phyloP scores from a whole-genome alignment of 148 eudicot genomes.

The Amaranthus hypochondriacus region DNA sequence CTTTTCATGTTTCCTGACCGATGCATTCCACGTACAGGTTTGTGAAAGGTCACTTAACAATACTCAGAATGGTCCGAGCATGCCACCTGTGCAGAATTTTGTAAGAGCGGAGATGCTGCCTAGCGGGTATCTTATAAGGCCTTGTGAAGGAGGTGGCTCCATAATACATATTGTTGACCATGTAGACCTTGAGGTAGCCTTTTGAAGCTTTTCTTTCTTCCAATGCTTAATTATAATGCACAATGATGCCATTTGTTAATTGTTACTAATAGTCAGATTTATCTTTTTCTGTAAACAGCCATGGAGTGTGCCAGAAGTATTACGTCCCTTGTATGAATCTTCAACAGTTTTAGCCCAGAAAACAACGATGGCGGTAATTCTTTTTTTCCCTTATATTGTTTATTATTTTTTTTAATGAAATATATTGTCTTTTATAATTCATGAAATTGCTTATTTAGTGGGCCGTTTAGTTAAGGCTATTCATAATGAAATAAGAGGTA shows the following conservation, averaged over 20 bases:
- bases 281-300: slow-evolving; percentile 34
- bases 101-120: slow-evolving; percentile 77
- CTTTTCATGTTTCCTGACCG: not conserved
- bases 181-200: slow-evolving; percentile 64
- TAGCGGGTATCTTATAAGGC: slow-evolving; percentile 74
- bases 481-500: not conserved
- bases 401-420: not conserved
- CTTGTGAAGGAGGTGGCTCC: slow-evolving; percentile 86
- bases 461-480: not conserved
- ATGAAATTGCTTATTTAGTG: not conserved
- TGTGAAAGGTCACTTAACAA: slow-evolving; percentile 93
- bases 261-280: slow-evolving; percentile 7
- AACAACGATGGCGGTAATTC: slow-evolving; percentile 65
- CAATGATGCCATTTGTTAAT: slow-evolving; percentile 1
- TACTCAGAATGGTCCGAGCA: slow-evolving; percentile 82
- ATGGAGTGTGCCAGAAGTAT: slow-evolving; percentile 81
- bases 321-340: slow-evolving; percentile 78
- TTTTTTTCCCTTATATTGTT: not conserved
- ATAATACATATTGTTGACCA: slow-evolving; percentile 82
- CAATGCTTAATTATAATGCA: not conserved
- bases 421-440: too few relatives aligned
- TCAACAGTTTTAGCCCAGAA: slow-evolving; percentile 76
- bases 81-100: slow-evolving; percentile 74
- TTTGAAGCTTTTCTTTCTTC: not conserved
- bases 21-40: slow-evolving; percentile 35